A percentile compares a stretch with the other conserved stretches of the same genome.
phyloP scores from a whole-genome alignment of 768 basidiomycete species.

The Boletus vermiculosoides region DNA sequence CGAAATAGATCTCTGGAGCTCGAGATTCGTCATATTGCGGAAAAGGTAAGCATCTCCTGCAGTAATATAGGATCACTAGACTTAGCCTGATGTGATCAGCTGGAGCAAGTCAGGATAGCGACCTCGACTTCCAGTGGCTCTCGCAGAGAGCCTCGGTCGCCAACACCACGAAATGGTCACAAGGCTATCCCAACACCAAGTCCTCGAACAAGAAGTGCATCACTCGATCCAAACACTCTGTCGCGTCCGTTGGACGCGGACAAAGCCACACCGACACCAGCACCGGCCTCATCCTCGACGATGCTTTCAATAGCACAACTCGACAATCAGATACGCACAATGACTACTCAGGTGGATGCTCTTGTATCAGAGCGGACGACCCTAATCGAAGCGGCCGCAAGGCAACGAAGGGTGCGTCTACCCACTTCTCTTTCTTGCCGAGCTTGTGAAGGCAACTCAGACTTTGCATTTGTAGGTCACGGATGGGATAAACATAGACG shows the following conservation, averaged over 20 bases:
- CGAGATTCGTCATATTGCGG: conserved; percentile 41
- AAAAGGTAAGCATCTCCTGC: conserved; percentile 30
- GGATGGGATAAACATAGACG: conserved; percentile 15
- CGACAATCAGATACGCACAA: conserved; percentile 36
- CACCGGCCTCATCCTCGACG: conserved; percentile 5
- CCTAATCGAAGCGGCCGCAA: conserved; percentile 25
- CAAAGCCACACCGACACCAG: not conserved
- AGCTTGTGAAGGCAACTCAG: not conserved
- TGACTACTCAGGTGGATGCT: conserved; percentile 37
- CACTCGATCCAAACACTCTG: conserved; percentile 17
- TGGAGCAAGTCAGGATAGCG: conserved; percentile 21
- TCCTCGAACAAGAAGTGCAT: conserved; percentile 23
- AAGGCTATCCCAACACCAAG: not conserved
- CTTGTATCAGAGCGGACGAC: conserved; percentile 39
- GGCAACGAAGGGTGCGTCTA: conserved; percentile 24
- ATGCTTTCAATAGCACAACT: conserved; percentile 30
- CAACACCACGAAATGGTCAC: not conserved
- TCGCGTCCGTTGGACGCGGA: conserved; percentile 2
- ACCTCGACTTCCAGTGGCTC: conserved; percentile 1
- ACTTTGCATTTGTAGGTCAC: conserved; percentile 8
- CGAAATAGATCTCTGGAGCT: conserved; percentile 45
- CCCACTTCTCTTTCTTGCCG: not conserved
- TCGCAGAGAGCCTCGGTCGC: not conserved
- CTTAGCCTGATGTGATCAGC: conserved; percentile 9
- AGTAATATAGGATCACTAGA: not conserved